Base-by-base conservation (phyloP, 345 rosid genomes). In the Noccaea bulbosa region DNA sequence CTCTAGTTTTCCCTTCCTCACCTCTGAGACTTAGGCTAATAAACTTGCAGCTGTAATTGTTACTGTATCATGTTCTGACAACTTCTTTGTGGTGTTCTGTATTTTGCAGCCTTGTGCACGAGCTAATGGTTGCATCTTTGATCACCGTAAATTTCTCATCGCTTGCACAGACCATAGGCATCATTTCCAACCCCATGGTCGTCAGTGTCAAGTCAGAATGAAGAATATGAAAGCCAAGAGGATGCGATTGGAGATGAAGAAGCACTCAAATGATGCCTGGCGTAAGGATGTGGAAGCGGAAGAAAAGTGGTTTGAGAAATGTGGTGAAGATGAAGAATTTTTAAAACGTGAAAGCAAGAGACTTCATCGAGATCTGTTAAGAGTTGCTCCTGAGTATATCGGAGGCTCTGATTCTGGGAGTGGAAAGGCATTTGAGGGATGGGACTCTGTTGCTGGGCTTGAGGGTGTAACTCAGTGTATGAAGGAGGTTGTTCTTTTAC, bases 371-470 rank as follows among this genome's bases (percentile, higher is more conserved):
- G 97, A 94, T 86, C 78, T 94, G 55, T 79, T 84, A 80, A 86
- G 99, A 87, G 91, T 94, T 74, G 87, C 97, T 57, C 99, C 99
- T 71, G 93, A 84, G 65, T 94, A 94, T 69, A 89, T 94, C 46
- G 99, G 99, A 47, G 97, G 99, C 44, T 62, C 85, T 44, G 80
- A 82, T 22, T 64, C 85, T 67, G 96, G 83, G 50, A 57, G 69
- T 70, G 85, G 79, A 67, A 86, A 82, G 78, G 72, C 56, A 60
- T 84, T 76, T 74, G 90, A 85, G 73, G 99, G 96, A 55, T 94
- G 97, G 97, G 99, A 91, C 71, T 94, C 99, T 72, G 97, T 94
- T 82, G 97, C 99, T 72, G 97, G 99, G 60, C 96, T 94, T 77
- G 89, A 88, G 75, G 87, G 83, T 83, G 99, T 94, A 59, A 85